Evolutionary conservation across 2,329 filamentous ascomycete genomes (phyloP), one percentile per base, ranked within the genome.

Genomic region (Colletotrichum agaves): DNA sequence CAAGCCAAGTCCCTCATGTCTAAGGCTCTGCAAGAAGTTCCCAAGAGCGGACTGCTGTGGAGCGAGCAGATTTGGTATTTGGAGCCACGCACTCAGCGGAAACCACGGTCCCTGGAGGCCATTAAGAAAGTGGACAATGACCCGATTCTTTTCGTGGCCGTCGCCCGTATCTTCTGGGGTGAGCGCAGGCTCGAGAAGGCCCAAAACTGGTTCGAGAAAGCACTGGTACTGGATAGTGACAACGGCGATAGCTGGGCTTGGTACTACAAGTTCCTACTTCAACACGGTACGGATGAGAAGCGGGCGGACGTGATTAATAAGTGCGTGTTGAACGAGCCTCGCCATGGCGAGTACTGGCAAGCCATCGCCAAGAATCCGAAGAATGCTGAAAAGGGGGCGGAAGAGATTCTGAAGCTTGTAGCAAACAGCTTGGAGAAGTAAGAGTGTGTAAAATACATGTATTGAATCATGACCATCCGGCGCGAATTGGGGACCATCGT

Each of bases 101-200:
- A 98, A 78, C 91, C 95, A 3, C 89, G 94, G 68, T 93, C 92
- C 63, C 84, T 98, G 50, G 96, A 98, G 81, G 97, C 95, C 33
- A 97, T 99, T 81, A 97, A 97, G 81, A 97, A 97, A 79, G 93
- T 97, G 5, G 96, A 98, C 76, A 96, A 94, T 75, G 95, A 98
- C 76, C 89, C 96, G 0, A 86, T 91, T 19, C 85, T 99, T 4
- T 97, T 98, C 76, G 91, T 97, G 37, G 94, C 94, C 0, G 94
- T 97, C 12, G 96, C 94, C 5, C 89, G 96, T 19, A 97, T 98
- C 72, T 98, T 99, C 82, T 99, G 96, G 96, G 90, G 88, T 10
- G 96, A 99, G 81, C 87, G 96, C 63, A 91, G 91, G 76, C 85
- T 99, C 23, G 96, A 98, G 73, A 97, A 98, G 79, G 95, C 96